A percentile compares a stretch with the other conserved stretches of the same genome.
These are phyloP conservation scores for Elsinoe perseae DNA, from an alignment of 2,329 filamentous ascomycete genomes.

Conservation along the genomic window DNA sequence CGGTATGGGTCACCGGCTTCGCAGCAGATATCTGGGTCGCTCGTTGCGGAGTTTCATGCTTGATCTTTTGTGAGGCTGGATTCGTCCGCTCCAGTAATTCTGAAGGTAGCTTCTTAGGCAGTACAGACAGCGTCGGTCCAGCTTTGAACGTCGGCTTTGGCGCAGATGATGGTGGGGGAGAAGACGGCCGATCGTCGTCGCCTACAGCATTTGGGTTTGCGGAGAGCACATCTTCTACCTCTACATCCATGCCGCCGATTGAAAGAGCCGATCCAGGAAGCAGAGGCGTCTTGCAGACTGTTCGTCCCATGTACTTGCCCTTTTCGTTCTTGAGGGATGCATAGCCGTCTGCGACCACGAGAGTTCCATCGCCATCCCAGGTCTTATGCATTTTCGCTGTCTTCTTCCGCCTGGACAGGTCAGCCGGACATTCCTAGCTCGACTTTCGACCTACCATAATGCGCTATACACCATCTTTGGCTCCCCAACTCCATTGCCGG, in stretches of 20 bases:
- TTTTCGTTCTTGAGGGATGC: conserved; percentile 55
- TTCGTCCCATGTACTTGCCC: conserved; percentile 56
- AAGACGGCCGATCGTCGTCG: conserved; percentile 23
- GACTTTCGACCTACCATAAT: not conserved
- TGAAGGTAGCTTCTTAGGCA: conserved; percentile 22
- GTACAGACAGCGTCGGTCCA: conserved; percentile 2
- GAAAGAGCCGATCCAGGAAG: conserved; percentile 54
- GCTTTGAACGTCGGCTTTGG: conserved; percentile 3
- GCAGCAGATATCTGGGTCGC: conserved; percentile 32
- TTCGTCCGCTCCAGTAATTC: conserved; percentile 27
- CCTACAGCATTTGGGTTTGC: conserved; percentile 49
- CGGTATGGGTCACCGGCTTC: conserved; percentile 48
- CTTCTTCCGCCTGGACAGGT: conserved; percentile 48
- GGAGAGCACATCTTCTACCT: conserved; percentile 55
- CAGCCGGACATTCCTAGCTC: not conserved
- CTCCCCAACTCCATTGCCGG: not conserved
- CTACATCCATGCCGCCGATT: conserved; percentile 59
- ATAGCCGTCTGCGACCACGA: conserved; percentile 50
- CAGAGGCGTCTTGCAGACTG: conserved; percentile 48
- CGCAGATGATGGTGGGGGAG: conserved; percentile 4
- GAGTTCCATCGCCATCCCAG: conserved; percentile 65
- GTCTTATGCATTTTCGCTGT: conserved; percentile 69
- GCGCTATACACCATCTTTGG: conserved; percentile 8
- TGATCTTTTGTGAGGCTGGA: conserved; percentile 26
- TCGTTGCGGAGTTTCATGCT: conserved; percentile 34